Evolutionary conservation across 2,329 filamentous ascomycete species (phyloP), one percentile per base, ranked within the genome.

Genomic region (Ophiostoma sp.): DNA sequence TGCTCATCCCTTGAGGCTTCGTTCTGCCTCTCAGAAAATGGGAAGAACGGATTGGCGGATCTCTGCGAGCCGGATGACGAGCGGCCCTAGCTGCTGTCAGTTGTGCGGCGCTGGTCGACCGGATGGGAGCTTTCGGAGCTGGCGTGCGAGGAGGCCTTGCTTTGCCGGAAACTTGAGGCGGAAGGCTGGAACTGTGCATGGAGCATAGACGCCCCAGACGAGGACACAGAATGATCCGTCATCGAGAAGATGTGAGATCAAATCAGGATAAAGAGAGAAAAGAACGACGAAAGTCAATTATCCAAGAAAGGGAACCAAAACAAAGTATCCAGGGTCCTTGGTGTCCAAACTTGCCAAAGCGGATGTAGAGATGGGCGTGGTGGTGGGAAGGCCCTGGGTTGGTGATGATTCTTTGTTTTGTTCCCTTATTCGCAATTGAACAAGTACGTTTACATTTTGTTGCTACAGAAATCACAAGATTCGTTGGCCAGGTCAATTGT

Each of bases 391-490:
- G 2, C 4, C 12, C n/a, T 36, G 9, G 1, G 45, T 8, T 69
- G 42, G 66, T 36, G 66, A 52, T 22, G 28, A 15, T 55, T 19
- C 45, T 69, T 69, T 69, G 66, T 69, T 69, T 52, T 69, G 66
- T 52, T 52, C 28, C 25, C 45, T 19, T 36, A 36, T 52, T 11
- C 19, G 22, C 36, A 22, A n/a, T 25, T 8, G 4, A 15, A 42
- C 39, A 2, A 42, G 9, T 19, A 17, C 9, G 11, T 36, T 55
- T 25, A 22, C 19, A 22, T 1, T 22, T 22, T 22, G 66, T 69
- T 55, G 64, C 6, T 12, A 52, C 45, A 69, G 66, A 22, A 69
- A 69, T 69, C 4, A 19, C 19, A 50, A n/a, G 3, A 31, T 25
- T 33, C 15, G 42, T 48, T 68, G 39, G 64, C 42, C 36, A 33